Evolutionary conservation across 176 grass and related monocot genomes (phyloP).

Genomic region (Ensete ventricosum): DNA sequence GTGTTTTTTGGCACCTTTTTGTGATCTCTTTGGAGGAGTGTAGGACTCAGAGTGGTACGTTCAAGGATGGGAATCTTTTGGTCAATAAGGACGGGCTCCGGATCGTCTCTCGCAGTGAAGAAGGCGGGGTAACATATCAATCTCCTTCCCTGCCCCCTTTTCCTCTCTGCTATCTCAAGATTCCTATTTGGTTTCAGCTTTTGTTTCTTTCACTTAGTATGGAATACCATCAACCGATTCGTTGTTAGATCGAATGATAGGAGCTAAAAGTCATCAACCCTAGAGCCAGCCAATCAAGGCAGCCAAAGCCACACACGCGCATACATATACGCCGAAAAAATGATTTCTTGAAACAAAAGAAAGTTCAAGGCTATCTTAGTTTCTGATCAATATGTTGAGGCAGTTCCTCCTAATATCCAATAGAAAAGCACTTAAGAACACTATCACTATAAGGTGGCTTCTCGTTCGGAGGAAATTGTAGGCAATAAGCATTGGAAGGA

Average conservation of each 20-base stretch:
- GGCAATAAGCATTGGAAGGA: not conserved
- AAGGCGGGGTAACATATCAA: conserved; percentile 52
- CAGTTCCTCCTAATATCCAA: too few relatives aligned
- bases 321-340: too few relatives aligned
- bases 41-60: conserved; percentile 95
- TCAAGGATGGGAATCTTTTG: conserved; percentile 88
- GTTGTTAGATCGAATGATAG: not conserved
- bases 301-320: too few relatives aligned
- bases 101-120: conserved; percentile 76
- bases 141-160: not conserved
- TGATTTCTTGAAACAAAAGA: too few relatives aligned
- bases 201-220: not conserved
- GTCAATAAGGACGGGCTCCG: conserved; percentile 96
- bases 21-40: not conserved
- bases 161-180: not conserved
- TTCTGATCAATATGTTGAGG: too few relatives aligned
- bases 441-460: too few relatives aligned
- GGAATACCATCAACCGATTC: not conserved
- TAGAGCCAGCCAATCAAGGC: not conserved
- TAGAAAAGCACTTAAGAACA: too few relatives aligned
- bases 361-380: too few relatives aligned
- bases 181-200: not conserved
- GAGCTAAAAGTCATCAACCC: not conserved
- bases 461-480: not conserved
- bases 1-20: not conserved